Base-by-base conservation (phyloP, 2,329 filamentous ascomycete species). In the Cryphonectria carpinicola region DNA sequence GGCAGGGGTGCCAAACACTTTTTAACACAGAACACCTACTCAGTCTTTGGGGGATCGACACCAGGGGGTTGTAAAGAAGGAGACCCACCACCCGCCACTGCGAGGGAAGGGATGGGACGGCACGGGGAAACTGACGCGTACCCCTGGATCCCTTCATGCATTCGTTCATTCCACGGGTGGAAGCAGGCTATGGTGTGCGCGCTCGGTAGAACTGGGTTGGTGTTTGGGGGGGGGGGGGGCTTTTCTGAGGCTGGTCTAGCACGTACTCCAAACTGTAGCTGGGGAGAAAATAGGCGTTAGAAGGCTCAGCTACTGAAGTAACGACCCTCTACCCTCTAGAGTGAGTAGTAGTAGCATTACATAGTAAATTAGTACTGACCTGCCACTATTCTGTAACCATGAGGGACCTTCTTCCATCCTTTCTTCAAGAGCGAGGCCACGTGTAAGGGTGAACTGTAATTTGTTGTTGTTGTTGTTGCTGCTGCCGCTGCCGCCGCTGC, bases 51-150 rank as follows among this genome's bases (percentile, higher is more conserved):
- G 25, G 5, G 52, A 28, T 28, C 25, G 54, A 58, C 37, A 35
- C 35, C 60, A 39, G 19, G 60, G 60, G 54, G 25, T 58, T 22
- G 22, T 49, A 2, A 8, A 58, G 13, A 17, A 6, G 35, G 28
- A 3, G 58, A 3, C 19, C 60, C 37, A 62, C 32, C 13, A 17
- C 60, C 41, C 35, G 35, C 35, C 35, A 62, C 14, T 35, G 54
- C 54, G 54, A 58, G 54, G 54, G 54, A 58, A 58, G 54, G 54
- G 54, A 58, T 58, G 54, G 54, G 28, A 58, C 25, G 54, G 54
- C 54, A 32, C 14, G 25, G 54, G 13, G 28, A 19, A 35, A 17
- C 54, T 58, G 54, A 58, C 54, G 54, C 54, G 25, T 58, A 58
- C 54, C 54, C 54, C 54, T 58, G 54, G 28, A 28, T 56, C n/a